Conservation (phyloP, 2,329 filamentous ascomycete genomes). For the Arthroderma sp. region DNA sequence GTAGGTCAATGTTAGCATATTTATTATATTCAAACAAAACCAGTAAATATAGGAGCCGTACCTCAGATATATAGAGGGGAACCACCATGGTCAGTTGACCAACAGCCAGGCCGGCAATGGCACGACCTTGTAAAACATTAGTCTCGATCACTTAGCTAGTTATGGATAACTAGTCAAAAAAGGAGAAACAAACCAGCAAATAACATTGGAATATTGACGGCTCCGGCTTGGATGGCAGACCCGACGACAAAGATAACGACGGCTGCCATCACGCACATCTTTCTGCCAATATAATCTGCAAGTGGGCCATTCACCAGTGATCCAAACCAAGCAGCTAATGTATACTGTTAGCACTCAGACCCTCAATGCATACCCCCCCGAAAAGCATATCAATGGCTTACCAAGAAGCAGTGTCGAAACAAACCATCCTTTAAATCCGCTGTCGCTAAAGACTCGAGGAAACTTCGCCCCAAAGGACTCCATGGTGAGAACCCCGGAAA, state of each 20-base stretch:
- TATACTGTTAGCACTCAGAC: neutral
- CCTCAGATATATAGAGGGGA: constrained; percentile 44
- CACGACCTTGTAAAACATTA: constrained; percentile 23
- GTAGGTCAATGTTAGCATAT: constrained; percentile 13
- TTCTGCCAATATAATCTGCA: constrained; percentile 42
- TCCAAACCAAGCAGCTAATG: constrained; percentile 38
- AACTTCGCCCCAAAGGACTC: constrained; percentile 33
- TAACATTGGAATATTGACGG: constrained; percentile 31
- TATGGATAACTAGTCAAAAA: neutral
- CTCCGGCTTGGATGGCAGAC: constrained; percentile 37
- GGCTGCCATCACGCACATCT: constrained; percentile 41
- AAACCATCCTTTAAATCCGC: constrained; percentile 42
- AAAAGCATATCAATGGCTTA: constrained; percentile 14
- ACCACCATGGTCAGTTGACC: constrained; percentile 37
- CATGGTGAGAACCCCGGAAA: constrained; percentile 39
- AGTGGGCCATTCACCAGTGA: constrained; percentile 38
- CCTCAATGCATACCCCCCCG: neutral
- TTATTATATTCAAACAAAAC: neutral
- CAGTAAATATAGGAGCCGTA: constrained; percentile 16
- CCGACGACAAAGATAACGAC: constrained; percentile 43
- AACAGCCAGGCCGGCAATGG: constrained; percentile 36
- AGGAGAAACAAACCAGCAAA: constrained; percentile 26
- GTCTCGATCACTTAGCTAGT: neutral
- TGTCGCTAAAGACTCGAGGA: constrained; percentile 34
- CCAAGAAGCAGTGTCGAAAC: constrained; percentile 39